Evolutionary conservation across 495 filamentous ascomycete genomes (phyloP).

Genomic region (Penicillium psychrofluorescens): DNA sequence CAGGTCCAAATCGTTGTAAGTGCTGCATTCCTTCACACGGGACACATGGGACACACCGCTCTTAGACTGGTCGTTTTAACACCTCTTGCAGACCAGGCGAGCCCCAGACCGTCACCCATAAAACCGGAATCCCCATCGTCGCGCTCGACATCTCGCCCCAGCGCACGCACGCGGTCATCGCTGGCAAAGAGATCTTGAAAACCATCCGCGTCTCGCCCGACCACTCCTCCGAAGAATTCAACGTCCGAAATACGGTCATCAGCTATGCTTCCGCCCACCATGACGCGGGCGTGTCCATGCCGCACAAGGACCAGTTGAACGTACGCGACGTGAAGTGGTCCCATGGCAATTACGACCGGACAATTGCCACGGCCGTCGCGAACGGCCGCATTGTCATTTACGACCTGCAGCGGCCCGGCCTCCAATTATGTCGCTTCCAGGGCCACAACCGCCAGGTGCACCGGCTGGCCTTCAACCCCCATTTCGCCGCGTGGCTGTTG

Average conservation of each 20-base stretch:
- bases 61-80: constrained; percentile 2
- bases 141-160: constrained; percentile 74
- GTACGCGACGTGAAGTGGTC: constrained; percentile 85
- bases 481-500: constrained; percentile 65
- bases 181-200: constrained; percentile 77
- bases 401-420: constrained; percentile 64
- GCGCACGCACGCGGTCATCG: constrained; percentile 69
- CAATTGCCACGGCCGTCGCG: constrained; percentile 75
- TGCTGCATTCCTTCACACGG: constrained; percentile 9
- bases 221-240: constrained; percentile 65
- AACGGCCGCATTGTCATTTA: constrained; percentile 85
- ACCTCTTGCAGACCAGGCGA: constrained; percentile 45
- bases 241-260: constrained; percentile 69
- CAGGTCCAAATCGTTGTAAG: constrained; percentile 37
- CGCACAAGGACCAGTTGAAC: constrained; percentile 64
- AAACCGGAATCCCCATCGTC: constrained; percentile 63
- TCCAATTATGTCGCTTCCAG: constrained; percentile 70
- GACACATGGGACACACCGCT: constrained; percentile 15
- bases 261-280: constrained; percentile 59
- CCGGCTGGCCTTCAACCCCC: constrained; percentile 82
- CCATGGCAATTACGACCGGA: constrained; percentile 53
- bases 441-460: constrained; percentile 93
- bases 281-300: constrained; percentile 41
- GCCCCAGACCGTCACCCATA: constrained; percentile 67
- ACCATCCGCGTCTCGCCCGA: constrained; percentile 68